Base-by-base conservation (phyloP, 768 basidiomycete species). In the Trametes punicea region DNA sequence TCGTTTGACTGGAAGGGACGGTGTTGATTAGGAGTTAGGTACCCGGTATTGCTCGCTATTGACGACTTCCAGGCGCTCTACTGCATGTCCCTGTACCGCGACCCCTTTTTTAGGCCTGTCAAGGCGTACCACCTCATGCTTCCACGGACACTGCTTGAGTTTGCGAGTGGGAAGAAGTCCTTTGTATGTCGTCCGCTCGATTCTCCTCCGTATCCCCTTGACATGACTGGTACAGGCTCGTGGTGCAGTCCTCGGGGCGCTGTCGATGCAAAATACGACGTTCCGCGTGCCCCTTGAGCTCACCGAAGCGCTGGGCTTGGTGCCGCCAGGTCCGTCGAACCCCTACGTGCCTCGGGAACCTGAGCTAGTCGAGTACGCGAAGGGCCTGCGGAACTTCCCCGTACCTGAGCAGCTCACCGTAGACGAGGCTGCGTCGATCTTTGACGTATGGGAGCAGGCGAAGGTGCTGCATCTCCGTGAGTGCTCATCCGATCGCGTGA, bases 61-160 rank as follows among this genome's bases (percentile, higher is more conserved):
- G 94, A 97, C 61, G 93, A 96, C 63, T 83, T 91, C 68, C 94
- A 96, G 68, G 79, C 90, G 0, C 70, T 97, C 23, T 93, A 90
- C 64, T 75, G 80, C 65, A 74, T 71, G 40, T 82, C 87, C 0
- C 65, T 73, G 25, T 95, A 95, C 71, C 81, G 83, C 23, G 85
- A 90, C 54, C 88, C 88, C 11, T 82, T 85, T 39, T 91, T 84
- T 70, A 73, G 75, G 6, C 65, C 74, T 9, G 82, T 96, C 51
- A 81, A 85, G 54, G 75, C 90, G 0, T 89, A 87, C 63, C 88
- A 95, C 63, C 75, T 97, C 6, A 85, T 89, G 3, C 70, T 91
- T 29, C 93, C 93, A 1, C 79, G 90, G 9, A 67, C 91, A 36
- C 71, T 93, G 33, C 74, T 97, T 34, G 89, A 94, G 54, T 93